Conservation (phyloP, 768 basidiomycete species). For the Hygrocybe coccinea region DNA sequence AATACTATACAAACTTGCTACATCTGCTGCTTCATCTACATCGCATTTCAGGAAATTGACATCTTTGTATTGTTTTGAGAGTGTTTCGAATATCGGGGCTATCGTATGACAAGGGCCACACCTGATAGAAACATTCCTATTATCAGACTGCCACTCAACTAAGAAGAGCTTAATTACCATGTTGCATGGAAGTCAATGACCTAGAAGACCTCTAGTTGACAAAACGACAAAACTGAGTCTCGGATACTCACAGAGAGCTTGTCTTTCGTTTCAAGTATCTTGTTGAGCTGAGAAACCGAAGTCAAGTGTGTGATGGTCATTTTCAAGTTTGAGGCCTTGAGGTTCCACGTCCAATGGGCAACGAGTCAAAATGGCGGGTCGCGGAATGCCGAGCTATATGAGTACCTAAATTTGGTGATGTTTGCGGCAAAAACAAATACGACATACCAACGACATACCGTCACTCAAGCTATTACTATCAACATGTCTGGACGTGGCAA, state of each 20-base stretch:
- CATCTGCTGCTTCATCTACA: slow-evolving; percentile 65
- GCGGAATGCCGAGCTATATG: neutral
- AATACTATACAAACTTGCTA: slow-evolving; percentile 58
- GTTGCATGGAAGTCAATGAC: slow-evolving; percentile 86
- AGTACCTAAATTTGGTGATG: neutral
- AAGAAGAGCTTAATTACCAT: slow-evolving; percentile 48
- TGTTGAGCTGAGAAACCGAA: slow-evolving; percentile 60
- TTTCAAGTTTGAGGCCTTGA: neutral
- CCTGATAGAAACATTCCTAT: slow-evolving; percentile 39
- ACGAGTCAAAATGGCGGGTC: neutral
- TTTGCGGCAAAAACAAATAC: too few species aligned
- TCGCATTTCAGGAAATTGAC: slow-evolving; percentile 86
- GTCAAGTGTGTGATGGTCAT: slow-evolving; percentile 63
- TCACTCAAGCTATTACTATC: slow-evolving; percentile 6
- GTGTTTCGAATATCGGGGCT: slow-evolving; percentile 66
- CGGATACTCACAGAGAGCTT: slow-evolving; percentile 54
- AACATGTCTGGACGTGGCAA: slow-evolving; percentile 74
- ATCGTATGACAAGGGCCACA: slow-evolving; percentile 84
- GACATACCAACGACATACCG: too few species aligned
- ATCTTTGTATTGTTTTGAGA: slow-evolving; percentile 61
- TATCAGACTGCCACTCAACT: neutral
- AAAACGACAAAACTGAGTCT: neutral
- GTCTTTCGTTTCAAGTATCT: slow-evolving; percentile 50
- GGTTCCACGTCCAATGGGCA: neutral
- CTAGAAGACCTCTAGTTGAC: slow-evolving; percentile 30